phyloP scores from a whole-genome alignment of 108 stramenopile species.

The Cyclotella distinguenda region DNA sequence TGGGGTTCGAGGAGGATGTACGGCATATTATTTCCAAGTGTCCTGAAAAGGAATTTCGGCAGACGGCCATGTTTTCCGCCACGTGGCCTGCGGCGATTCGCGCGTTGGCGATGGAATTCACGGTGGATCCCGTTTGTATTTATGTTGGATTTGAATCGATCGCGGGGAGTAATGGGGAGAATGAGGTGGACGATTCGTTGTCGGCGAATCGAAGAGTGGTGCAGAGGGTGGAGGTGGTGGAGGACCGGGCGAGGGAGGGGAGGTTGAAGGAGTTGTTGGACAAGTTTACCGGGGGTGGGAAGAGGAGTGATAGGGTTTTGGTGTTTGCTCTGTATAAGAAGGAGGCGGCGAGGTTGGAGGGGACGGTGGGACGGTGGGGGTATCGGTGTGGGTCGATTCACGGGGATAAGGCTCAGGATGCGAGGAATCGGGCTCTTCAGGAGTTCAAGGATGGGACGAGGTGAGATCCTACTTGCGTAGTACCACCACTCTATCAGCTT shows the following conservation, averaged over 20 bases:
- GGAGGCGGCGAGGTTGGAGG: slow-evolving; percentile 92
- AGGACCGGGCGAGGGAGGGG: slow-evolving; percentile 84
- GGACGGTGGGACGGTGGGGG: slow-evolving; percentile 70
- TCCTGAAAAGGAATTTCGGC: slow-evolving; percentile 63
- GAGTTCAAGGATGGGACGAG: slow-evolving; percentile 88
- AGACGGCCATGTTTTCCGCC: slow-evolving; percentile 97
- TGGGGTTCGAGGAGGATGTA: slow-evolving; percentile 80
- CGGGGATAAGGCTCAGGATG: slow-evolving; percentile 94
- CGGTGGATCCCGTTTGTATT: slow-evolving; percentile 80
- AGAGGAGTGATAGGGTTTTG: slow-evolving; percentile 76
- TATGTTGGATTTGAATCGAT: slow-evolving; percentile 88
- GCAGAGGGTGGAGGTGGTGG: slow-evolving; percentile 94
- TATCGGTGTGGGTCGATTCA: slow-evolving; percentile 86
- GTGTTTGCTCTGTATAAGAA: slow-evolving; percentile 98
- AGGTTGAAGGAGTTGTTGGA: slow-evolving; percentile 76
- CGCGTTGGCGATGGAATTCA: slow-evolving; percentile 88
- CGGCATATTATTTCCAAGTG: slow-evolving; percentile 75
- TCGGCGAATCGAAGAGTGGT: slow-evolving; percentile 92
- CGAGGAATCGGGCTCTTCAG: slow-evolving; percentile 83
- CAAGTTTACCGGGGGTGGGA: slow-evolving; percentile 64
- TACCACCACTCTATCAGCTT: too few species aligned
- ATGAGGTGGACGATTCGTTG: slow-evolving; percentile 80
- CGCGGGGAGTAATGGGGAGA: slow-evolving; percentile 74
- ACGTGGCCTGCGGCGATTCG: slow-evolving; percentile 97
- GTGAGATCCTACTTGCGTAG: too few species aligned